Conservation (phyloP, 75 land plant genomes). For the Sequoiadendron giganteum region DNA sequence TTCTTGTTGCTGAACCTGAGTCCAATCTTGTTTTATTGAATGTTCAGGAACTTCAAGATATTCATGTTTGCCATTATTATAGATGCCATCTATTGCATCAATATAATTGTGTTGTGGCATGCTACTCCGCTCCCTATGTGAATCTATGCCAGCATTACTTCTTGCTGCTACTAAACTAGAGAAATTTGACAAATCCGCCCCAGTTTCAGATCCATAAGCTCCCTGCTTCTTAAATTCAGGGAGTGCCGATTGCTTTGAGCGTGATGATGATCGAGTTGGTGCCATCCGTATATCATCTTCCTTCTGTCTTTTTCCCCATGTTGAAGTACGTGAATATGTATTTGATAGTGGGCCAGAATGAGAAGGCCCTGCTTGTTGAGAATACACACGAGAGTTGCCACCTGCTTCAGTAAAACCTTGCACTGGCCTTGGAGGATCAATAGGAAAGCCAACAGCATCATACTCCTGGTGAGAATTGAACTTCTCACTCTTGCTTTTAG, state of each 20-base stretch:
- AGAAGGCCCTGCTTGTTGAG: constrained; percentile 44
- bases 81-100: constrained; percentile 30
- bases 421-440: constrained; percentile 65
- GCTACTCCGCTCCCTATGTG: constrained; percentile 22
- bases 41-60: constrained; percentile 20
- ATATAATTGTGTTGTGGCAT: constrained; percentile 22
- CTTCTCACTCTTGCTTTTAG: constrained; percentile 78
- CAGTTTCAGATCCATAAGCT: constrained; percentile 17
- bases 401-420: constrained; percentile 26
- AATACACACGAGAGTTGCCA: constrained; percentile 21
- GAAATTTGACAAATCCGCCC: constrained; percentile 45
- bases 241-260: constrained; percentile 21
- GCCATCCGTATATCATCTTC: constrained; percentile 58
- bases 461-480: constrained; percentile 68
- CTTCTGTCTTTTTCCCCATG: constrained; percentile 61
- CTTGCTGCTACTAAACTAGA: constrained; percentile 51
- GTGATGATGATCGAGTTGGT: constrained; percentile 28
- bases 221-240: constrained; percentile 29
- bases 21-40: constrained; percentile 20
- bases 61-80: constrained; percentile 36
- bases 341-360: constrained; percentile 68
- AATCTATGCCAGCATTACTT: constrained; percentile 33
- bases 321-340: constrained; percentile 38
- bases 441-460: constrained; percentile 80
- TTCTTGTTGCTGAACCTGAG: constrained; percentile 26